Base-by-base conservation (phyloP, 192 early-diverging fungal genomes). In the Coemansia sp. region DNA sequence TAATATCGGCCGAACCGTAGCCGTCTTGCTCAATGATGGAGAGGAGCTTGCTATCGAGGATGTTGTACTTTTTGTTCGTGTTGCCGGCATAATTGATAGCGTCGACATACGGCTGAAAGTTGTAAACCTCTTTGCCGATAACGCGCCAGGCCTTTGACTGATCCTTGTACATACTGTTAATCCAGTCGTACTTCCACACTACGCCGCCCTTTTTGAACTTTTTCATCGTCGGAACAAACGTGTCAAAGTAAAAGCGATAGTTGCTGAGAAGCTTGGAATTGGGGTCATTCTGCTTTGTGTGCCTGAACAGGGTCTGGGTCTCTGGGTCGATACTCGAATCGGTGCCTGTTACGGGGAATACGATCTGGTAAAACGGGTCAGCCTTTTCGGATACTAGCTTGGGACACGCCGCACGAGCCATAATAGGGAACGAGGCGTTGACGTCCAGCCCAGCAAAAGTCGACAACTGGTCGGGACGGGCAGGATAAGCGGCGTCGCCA, bases 91-190 rank as follows among this genome's bases (percentile, higher is more conserved):
- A 73, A 44, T 52, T 70, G 64, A 65, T 77, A 3, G 55, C 71
- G 65, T 66, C 78, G 65, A 55, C 71, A 43, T 93, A 93, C 34
- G 86, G 76, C 22, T 88, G 86, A 65, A 93, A 68, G 73, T 91
- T 90, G 65, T 89, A 93, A 9, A 93, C 87, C 41, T 85, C 82
- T 22, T 88, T 77, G 52, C 91, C 76, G 69, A 93, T 88, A 12
- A 88, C 78, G 8, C 85, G 84, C 85, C 87, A 88, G 34, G 78
- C 75, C 55, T 87, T 65, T 2, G 71, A 68, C 40, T 77, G 70
- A 12, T 86, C 82, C 55, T 84, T 72, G 69, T 78, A 84, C 72
- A 87, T 74, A 16, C 77, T 75, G 22, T 81, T 73, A 51, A 93
- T 77, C 64, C 86, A 87, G 42, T 87, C 76, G 67, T 74, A 67